Conservation (phyloP, 345 rosid genomes). For the Limnanthes douglasii region DNA sequence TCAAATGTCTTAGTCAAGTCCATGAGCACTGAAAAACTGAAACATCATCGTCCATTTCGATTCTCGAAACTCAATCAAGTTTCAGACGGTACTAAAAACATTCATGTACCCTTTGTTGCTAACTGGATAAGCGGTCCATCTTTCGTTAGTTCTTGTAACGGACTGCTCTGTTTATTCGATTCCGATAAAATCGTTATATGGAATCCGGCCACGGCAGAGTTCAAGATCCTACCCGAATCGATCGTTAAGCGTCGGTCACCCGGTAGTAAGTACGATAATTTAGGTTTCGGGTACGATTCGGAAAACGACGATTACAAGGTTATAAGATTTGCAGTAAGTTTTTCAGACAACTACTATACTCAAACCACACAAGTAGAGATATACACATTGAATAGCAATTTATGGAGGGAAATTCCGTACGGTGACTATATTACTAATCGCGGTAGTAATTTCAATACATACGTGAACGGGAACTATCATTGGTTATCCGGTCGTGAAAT, state of each 20-base stretch:
- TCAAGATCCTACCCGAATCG: too few species aligned
- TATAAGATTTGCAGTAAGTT: not conserved
- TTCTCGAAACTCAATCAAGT: not conserved
- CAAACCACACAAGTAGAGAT: not conserved
- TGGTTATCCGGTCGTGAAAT: not conserved
- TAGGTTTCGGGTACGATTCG: constrained; percentile 1
- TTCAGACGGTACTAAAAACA: not conserved
- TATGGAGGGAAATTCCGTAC: constrained; percentile 3
- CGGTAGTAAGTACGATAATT: not conserved
- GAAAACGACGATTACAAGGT: not conserved
- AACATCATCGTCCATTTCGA: not conserved
- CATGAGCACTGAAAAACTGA: too few species aligned
- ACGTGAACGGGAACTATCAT: not conserved
- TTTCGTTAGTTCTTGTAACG: constrained; percentile 4
- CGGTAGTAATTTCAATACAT: not conserved
- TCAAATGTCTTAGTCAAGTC: not conserved
- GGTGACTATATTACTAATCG: not conserved
- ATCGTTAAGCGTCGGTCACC: not conserved
- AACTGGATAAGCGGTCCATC: not conserved
- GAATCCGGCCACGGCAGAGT: too few species aligned
- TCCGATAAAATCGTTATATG: too few species aligned
- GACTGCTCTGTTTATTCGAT: too few species aligned
- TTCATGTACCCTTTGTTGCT: not conserved
- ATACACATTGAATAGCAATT: not conserved
- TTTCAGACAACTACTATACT: not conserved